These are phyloP conservation scores for Gnetum montanum DNA, from an alignment of 75 land plant genomes.

Conservation along the genomic window DNA sequence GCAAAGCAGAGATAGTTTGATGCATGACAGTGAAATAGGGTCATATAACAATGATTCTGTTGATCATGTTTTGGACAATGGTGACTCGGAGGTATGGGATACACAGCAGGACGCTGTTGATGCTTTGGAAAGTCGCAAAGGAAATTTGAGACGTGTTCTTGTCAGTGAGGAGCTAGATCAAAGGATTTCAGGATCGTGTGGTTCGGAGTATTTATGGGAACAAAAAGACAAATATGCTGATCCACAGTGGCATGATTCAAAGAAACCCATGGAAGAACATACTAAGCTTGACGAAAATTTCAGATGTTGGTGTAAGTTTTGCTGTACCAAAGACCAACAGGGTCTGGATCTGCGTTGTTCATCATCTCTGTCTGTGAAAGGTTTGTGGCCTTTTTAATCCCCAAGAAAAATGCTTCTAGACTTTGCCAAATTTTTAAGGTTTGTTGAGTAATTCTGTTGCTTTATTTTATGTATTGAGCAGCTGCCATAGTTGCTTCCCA, in stretches of 20 bases:
- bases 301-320: constrained; percentile 1
- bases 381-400: constrained; percentile 12
- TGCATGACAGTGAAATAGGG: too few relatives aligned
- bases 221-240: background rate
- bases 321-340: background rate
- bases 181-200: background rate
- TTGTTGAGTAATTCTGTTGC: too few relatives aligned
- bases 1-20: background rate
- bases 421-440: too few relatives aligned
- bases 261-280: background rate
- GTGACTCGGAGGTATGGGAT: constrained; percentile 5
- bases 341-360: background rate
- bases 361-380: constrained; percentile 41
- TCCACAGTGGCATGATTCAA: background rate
- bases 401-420: too few relatives aligned
- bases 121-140: background rate
- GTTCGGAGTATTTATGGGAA: background rate
- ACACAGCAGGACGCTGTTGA: background rate
- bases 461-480: constrained; percentile 12
- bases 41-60: background rate
- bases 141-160: background rate
- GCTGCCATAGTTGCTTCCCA: constrained; percentile 72
- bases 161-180: background rate
- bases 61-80: background rate
- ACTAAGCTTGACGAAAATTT: background rate